Base-by-base conservation (phyloP, 495 filamentous ascomycete species). In the Collariella sp. region DNA sequence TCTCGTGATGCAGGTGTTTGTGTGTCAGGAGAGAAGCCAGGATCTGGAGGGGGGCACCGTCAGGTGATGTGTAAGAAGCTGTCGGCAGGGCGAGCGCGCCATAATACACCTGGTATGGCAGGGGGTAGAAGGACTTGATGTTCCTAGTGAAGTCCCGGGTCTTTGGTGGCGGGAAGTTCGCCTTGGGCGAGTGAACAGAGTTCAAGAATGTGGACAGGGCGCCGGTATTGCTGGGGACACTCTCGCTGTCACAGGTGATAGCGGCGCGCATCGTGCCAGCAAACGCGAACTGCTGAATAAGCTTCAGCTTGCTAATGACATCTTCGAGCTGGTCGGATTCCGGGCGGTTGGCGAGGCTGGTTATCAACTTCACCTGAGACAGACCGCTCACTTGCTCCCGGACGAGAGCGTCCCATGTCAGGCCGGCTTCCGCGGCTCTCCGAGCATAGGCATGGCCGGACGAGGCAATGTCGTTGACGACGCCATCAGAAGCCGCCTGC, bases 61-160 rank as follows among this genome's bases (percentile, higher is more conserved):
- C 78, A 0, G 80, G 62, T 41, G 90, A 81, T 26, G 81, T 84
- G 67, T 97, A 98, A 2, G 91, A 87, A 1, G 90, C 84, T 2
- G 93, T 96, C 23, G 87, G 84, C 31, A 91, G 70, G 24, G 87
- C 83, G 34, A 89, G 76, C 13, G 82, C 85, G 6, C 91, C 84
- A 67, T 96, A 97, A 63, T 91, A 96, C 46, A 98, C 93, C 68
- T 98, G 93, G 70, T 95, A 98, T 1, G 93, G 93, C 22, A 98
- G 79, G 4, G 91, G 84, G 66, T 93, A 98, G 76, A 97, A 94
- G 0, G 87, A 82, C 63, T 88, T 93, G 44, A 80, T 70, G 67
- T 76, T 70, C 57, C 66, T 57, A 1, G 69, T 47, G 33, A 72
- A 57, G 10, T 60, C 35, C 43, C 72, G 66, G 5, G 59, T 59